phyloP scores from a whole-genome alignment of 2,329 filamentous ascomycete genomes.

The Pezicula rhizophila region DNA sequence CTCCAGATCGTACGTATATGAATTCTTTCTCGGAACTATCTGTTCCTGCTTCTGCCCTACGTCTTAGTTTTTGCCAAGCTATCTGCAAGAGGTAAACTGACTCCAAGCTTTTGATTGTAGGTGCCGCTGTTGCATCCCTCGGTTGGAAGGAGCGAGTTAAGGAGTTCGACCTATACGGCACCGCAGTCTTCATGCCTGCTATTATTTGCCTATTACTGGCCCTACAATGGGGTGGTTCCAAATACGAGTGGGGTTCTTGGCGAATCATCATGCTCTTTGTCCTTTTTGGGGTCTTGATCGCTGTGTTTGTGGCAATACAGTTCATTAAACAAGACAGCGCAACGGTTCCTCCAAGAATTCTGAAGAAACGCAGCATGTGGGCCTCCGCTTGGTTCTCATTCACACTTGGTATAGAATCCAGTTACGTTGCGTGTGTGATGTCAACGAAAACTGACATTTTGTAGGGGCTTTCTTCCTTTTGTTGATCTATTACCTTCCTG shows the following conservation, averaged over 20 bases:
- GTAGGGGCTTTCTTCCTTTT: constrained; percentile 31
- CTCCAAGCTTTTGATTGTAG: too few species aligned
- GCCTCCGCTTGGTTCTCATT: constrained; percentile 27
- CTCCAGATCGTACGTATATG: constrained; percentile 2
- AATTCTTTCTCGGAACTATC: too few species aligned
- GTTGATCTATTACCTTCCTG: constrained; percentile 37
- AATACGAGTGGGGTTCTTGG: constrained; percentile 34
- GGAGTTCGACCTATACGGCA: constrained; percentile 29
- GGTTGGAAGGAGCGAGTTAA: constrained; percentile 13
- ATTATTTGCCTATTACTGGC: constrained; percentile 30
- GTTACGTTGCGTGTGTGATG: too few species aligned
- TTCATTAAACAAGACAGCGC: constrained; percentile 32
- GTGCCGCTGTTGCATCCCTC: constrained; percentile 11
- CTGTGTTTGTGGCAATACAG: constrained; percentile 26
- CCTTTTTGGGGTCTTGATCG: constrained; percentile 20
- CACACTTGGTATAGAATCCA: constrained; percentile 8
- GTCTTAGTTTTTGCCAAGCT: too few species aligned
- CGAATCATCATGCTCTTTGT: constrained; percentile 13
- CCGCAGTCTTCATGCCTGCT: constrained; percentile 20
- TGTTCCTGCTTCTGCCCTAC: too few species aligned
- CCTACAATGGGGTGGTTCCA: constrained; percentile 26
- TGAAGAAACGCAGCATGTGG: constrained; percentile 31
- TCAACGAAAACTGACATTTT: background rate
- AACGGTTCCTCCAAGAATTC: constrained; percentile 33
- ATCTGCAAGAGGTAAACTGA: too few species aligned